Evolutionary conservation across 2,329 filamentous ascomycete genomes (phyloP).

Genomic region (Gaeumannomyces tritici): DNA sequence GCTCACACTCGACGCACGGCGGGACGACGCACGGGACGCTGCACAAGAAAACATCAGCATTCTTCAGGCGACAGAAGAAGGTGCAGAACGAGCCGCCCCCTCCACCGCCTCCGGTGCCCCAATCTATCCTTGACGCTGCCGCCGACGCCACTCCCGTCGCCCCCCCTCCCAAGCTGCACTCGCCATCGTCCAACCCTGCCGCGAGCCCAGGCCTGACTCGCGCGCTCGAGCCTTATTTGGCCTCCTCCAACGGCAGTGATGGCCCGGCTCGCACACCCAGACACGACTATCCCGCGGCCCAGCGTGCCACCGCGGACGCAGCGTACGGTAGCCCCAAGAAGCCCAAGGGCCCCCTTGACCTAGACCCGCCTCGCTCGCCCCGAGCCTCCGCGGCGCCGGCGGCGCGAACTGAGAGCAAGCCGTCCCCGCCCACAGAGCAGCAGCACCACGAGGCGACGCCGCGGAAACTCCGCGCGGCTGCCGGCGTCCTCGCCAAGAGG

Average conservation of each 20-base stretch:
- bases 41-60: slow-evolving; percentile 87
- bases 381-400: too few species aligned
- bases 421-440: background rate
- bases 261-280: background rate
- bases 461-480: background rate
- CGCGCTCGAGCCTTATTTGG: slow-evolving; percentile 78
- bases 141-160: slow-evolving; percentile 19
- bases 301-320: background rate
- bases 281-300: background rate
- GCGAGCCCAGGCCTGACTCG: slow-evolving; percentile 65
- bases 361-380: background rate
- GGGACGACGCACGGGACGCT: slow-evolving; percentile 43
- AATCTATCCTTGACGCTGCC: slow-evolving; percentile 21
- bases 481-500: background rate
- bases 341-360: background rate
- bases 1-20: slow-evolving; percentile 31
- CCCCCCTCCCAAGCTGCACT: background rate
- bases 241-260: slow-evolving; percentile 16
- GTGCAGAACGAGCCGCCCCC: slow-evolving; percentile 43
- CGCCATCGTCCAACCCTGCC: slow-evolving; percentile 22
- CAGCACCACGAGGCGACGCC: background rate
- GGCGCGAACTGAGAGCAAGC: background rate
- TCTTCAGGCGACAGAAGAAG: slow-evolving; percentile 94
- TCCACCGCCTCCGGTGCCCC: slow-evolving; percentile 23
- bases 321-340: background rate